Conservation (phyloP, 2,329 filamentous ascomycete genomes). For the Seiridium unicorne region DNA sequence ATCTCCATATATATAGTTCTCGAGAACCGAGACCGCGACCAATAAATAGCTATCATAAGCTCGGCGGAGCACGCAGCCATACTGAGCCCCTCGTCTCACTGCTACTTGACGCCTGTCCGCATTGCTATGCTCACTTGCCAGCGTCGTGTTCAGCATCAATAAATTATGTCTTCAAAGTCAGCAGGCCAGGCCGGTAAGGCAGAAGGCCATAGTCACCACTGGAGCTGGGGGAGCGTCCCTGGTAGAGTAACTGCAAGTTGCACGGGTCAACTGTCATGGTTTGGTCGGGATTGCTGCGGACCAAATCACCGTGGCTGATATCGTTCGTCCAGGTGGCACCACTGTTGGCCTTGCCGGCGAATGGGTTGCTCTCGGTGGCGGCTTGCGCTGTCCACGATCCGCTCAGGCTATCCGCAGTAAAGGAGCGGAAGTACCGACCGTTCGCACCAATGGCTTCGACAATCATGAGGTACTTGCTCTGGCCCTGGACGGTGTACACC, state of each 20-base stretch:
- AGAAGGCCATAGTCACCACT: slow-evolving; percentile 46
- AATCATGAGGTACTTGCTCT: slow-evolving; percentile 64
- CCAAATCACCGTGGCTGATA: slow-evolving; percentile 64
- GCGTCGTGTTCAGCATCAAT: too few relatives aligned
- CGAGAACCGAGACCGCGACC: too few relatives aligned
- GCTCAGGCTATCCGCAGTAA: slow-evolving; percentile 55
- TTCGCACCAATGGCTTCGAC: slow-evolving; percentile 58
- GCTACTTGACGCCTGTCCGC: too few relatives aligned
- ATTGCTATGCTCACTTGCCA: too few relatives aligned
- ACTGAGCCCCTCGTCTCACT: too few relatives aligned
- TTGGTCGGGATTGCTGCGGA: slow-evolving; percentile 57
- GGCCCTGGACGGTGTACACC: slow-evolving; percentile 59
- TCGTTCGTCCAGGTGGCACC: slow-evolving; percentile 65
- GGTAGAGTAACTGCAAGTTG: slow-evolving; percentile 64
- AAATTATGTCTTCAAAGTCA: slow-evolving; percentile 39
- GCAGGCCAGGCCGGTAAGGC: slow-evolving; percentile 54
- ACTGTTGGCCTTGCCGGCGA: slow-evolving; percentile 66
- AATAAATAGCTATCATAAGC: too few relatives aligned
- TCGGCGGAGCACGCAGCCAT: too few relatives aligned
- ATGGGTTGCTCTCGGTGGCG: slow-evolving; percentile 53
- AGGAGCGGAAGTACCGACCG: slow-evolving; percentile 66
- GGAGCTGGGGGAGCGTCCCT: slow-evolving; percentile 47
- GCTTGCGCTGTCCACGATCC: slow-evolving; percentile 61
- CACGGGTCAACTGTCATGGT: slow-evolving; percentile 63
- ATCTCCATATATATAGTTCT: too few relatives aligned